phyloP scores from a whole-genome alignment of 164 flowering plant genomes.

The Stephania cephalantha region DNA sequence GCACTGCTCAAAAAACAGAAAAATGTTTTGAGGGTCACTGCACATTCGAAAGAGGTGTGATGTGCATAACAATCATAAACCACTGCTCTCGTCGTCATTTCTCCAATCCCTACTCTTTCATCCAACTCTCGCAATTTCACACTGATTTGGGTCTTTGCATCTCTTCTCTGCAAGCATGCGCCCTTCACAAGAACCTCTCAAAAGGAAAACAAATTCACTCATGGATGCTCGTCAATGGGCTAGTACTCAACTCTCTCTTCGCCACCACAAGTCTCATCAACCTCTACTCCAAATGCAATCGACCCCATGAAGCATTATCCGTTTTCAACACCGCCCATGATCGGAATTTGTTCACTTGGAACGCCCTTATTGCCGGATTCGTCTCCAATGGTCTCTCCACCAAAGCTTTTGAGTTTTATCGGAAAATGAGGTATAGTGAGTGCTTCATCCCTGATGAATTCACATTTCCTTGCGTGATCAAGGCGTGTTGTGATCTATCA shows the following conservation, averaged over 20 bases:
- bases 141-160: conserved; percentile 27
- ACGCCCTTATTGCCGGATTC: conserved; percentile 56
- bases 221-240: conserved; percentile 35
- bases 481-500: conserved; percentile 31
- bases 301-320: conserved; percentile 30
- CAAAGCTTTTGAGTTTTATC: conserved; percentile 33
- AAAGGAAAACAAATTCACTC: conserved; percentile 50
- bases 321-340: conserved; percentile 28
- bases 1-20: too few relatives aligned
- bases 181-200: conserved; percentile 30
- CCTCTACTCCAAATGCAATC: conserved; percentile 66
- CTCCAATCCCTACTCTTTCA: conserved; percentile 10
- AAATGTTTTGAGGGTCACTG: too few relatives aligned
- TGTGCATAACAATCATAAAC: conserved; percentile 7
- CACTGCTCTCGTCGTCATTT: background rate
- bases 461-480: conserved; percentile 58
- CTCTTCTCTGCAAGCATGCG: conserved; percentile 48
- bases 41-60: background rate
- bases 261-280: conserved; percentile 66
- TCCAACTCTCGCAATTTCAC: background rate
- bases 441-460: conserved; percentile 50
- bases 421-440: conserved; percentile 26
- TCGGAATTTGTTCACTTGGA: conserved; percentile 48
- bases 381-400: conserved; percentile 29
- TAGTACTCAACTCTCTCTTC: conserved; percentile 30